Conservation (phyloP, 306 rosid species). For the Sesbania bispinosa region DNA sequence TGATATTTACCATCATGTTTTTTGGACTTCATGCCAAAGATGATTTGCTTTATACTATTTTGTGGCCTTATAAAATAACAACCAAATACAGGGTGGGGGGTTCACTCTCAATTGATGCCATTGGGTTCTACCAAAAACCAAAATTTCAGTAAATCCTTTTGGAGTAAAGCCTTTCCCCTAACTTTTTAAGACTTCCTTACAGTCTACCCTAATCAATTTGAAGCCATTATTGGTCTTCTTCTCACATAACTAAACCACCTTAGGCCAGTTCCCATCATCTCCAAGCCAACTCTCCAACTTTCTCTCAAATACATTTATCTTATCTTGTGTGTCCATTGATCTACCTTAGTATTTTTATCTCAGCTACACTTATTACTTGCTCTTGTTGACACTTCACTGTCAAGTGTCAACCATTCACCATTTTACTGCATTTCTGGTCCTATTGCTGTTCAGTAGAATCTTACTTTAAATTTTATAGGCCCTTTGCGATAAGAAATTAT, state of each 20-base stretch:
- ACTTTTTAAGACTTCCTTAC: neutral
- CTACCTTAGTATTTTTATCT: neutral
- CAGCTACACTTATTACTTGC: neutral
- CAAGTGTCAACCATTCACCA: neutral
- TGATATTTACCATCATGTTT: conserved; percentile 7
- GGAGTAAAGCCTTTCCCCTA: neutral
- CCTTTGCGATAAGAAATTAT: neutral
- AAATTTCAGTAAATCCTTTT: neutral
- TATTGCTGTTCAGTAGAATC: neutral
- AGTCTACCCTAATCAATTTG: neutral
- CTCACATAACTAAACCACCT: neutral
- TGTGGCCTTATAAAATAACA: neutral
- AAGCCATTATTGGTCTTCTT: neutral
- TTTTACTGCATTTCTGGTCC: neutral
- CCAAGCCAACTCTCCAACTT: neutral
- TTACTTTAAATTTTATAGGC: neutral
- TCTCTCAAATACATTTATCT: neutral
- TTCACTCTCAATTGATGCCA: neutral
- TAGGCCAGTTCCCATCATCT: neutral
- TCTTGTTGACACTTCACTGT: neutral
- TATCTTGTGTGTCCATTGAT: neutral
- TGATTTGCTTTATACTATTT: neutral
- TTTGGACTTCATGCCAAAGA: neutral
- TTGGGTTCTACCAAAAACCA: neutral
- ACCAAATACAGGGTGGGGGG: neutral